phyloP scores from a whole-genome alignment of 768 basidiomycete genomes.

The Porpolomopsis calyptriformis region DNA sequence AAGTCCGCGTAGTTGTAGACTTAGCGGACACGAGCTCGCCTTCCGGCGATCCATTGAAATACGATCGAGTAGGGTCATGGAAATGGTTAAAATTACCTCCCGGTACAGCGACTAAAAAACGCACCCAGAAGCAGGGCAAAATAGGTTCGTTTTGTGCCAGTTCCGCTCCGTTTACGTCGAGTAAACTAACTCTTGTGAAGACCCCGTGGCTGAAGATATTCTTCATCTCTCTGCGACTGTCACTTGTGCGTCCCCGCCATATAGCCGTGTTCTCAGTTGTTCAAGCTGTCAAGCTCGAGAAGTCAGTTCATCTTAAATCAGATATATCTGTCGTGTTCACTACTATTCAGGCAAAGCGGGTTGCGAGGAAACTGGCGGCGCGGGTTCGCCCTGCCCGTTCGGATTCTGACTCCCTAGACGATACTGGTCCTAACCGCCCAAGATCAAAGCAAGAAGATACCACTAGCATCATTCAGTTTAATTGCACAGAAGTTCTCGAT shows the following conservation, averaged over 20 bases:
- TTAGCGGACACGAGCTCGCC: constrained; percentile 59
- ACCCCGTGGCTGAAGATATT: constrained; percentile 57
- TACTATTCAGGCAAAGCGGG: constrained; percentile 59
- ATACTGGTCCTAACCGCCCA: constrained; percentile 28
- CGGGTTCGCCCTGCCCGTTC: constrained; percentile 70
- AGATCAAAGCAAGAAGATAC: constrained; percentile 53
- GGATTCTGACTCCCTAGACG: constrained; percentile 61
- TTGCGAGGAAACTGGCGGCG: constrained; percentile 79
- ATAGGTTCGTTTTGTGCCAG: constrained; percentile 39
- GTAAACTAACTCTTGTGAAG: constrained; percentile 25
- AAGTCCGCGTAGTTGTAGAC: constrained; percentile 78
- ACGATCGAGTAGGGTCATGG: constrained; percentile 82
- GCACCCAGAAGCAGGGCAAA: constrained; percentile 75
- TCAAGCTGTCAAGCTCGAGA: constrained; percentile 84
- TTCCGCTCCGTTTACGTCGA: constrained; percentile 1
- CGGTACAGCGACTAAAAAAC: constrained; percentile 75
- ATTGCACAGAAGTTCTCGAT: constrained; percentile 82
- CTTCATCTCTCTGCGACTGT: constrained; percentile 65
- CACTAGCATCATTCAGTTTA: constrained; percentile 88
- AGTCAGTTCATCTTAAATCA: constrained; percentile 29
- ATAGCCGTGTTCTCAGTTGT: constrained; percentile 69
- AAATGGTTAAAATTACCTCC: constrained; percentile 75
- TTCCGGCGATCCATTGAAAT: constrained; percentile 44
- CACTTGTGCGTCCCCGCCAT: constrained; percentile 71
- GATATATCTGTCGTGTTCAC: constrained; percentile 1